Evolutionary conservation across 179 eudicot species (phyloP), one percentile per base, ranked within the genome.

Genomic region (Gypsophila paniculata): DNA sequence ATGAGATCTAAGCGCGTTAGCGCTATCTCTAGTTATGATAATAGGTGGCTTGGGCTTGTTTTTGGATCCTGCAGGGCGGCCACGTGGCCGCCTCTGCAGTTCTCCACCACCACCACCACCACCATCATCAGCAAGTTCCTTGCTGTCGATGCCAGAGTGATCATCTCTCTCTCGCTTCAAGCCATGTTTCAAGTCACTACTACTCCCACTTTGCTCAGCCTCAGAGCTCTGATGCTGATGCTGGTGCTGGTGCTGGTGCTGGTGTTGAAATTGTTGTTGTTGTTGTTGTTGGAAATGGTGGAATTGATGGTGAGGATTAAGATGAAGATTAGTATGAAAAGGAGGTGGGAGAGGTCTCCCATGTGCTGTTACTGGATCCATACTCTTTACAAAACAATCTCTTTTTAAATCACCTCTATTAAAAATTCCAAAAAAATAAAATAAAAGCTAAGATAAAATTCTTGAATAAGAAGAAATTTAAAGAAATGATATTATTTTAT

Each of bases 31-130:
- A 0, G 98, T 93, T 76, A 93, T 86, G 2, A 93, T 89, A 57
- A 93, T 86, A 0, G 98, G 98, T 0, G 98, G 96, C 59, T 91
- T 93, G 0, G 96, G 96, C 71, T 93, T 93, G 84, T 93, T 93
- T 76, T 93, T 93, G n/a, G 98, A 93, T 18, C 98, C 98, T 0
- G 98, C 82, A 0, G 98, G 98, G 2, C 98, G 68, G 0, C 98
- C 98, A 1, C 98, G 66, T 0, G 96, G 95, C 8, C 96, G 74
- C 22, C 94, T 81, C 0, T 71, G 76, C 14, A 67, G 74, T 58
- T 80, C 87, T 6, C 82, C 81, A 0, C 73, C 82, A 0, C 82
- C 72, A 0, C 69, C 61, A 5, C 46, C 74, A 0, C 21, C 66
- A 14, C 65, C 66, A 5, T 51, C 74, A 2, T 12, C 42, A 22